Conservation (phyloP, 129 eudicot genomes). For the Gnaphalium uliginosum region DNA sequence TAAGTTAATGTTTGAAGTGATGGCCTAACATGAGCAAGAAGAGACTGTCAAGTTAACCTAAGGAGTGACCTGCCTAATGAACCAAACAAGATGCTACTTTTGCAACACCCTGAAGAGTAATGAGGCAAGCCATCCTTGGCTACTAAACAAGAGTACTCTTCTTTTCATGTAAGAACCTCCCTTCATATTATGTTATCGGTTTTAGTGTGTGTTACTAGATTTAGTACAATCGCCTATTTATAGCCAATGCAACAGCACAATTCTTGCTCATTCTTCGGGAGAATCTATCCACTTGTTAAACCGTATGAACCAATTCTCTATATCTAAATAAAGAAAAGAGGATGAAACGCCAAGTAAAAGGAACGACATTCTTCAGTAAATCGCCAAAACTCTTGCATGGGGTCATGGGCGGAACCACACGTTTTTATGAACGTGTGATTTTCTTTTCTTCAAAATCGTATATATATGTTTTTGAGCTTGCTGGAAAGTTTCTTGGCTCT, state of each 20-base stretch:
- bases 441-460: too few relatives aligned
- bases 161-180: slow-evolving; percentile 24
- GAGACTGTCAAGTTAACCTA: slow-evolving; percentile 26
- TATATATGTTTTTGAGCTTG: too few relatives aligned
- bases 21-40: slow-evolving; percentile 21
- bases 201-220: slow-evolving; percentile 3
- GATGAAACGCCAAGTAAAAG: too few relatives aligned
- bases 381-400: too few relatives aligned
- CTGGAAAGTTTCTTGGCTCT: too few relatives aligned
- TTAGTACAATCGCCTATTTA: slow-evolving; percentile 16
- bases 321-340: too few relatives aligned
- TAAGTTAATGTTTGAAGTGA: neutral
- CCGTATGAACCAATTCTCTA: neutral
- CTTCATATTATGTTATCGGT: slow-evolving; percentile 5
- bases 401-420: neutral
- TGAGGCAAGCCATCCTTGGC: slow-evolving; percentile 79
- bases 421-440: too few relatives aligned
- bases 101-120: slow-evolving; percentile 14
- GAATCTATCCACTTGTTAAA: slow-evolving; percentile 4
- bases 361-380: neutral
- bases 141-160: slow-evolving; percentile 38
- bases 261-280: slow-evolving; percentile 11
- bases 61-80: slow-evolving; percentile 16
- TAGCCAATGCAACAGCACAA: neutral
- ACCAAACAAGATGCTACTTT: slow-evolving; percentile 13